A percentile compares a stretch with the other conserved stretches of the same genome.
Conservation (phyloP, 768 basidiomycete species). For the Calocybe cyanea region DNA sequence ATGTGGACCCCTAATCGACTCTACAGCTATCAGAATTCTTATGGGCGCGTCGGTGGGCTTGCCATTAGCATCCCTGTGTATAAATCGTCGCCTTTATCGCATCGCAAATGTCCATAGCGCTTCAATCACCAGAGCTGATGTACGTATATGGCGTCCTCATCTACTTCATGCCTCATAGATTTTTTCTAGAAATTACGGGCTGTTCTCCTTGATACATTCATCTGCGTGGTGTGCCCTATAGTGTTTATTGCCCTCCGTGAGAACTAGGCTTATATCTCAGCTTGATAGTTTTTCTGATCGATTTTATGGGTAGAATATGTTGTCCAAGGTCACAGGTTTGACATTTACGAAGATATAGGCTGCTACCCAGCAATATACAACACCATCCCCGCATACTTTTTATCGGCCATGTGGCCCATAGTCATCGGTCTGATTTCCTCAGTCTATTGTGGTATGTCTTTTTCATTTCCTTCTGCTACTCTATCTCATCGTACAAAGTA, state of each 20-base stretch:
- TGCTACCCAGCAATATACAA: slow-evolving; percentile 50
- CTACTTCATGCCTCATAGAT: neutral
- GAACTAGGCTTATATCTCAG: too few relatives aligned
- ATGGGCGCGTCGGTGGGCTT: slow-evolving; percentile 41
- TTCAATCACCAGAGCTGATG: slow-evolving; percentile 42
- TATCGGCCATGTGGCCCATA: slow-evolving; percentile 38
- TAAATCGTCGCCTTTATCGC: slow-evolving; percentile 57
- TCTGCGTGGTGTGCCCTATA: slow-evolving; percentile 47
- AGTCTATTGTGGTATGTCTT: slow-evolving; percentile 29
- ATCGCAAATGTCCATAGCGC: slow-evolving; percentile 49
- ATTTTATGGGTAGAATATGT: slow-evolving; percentile 38
- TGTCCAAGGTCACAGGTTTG: slow-evolving; percentile 54
- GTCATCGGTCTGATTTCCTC: slow-evolving; percentile 37
- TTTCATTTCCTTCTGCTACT: neutral
- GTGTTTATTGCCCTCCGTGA: slow-evolving; percentile 43
- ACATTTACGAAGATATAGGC: slow-evolving; percentile 57
- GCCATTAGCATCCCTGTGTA: slow-evolving; percentile 51
- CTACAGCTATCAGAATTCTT: slow-evolving; percentile 39
- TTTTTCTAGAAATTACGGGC: slow-evolving; percentile 36
- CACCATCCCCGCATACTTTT: slow-evolving; percentile 38
- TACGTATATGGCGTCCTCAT: slow-evolving; percentile 7
- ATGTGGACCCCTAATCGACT: neutral
- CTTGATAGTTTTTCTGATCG: slow-evolving; percentile 8
- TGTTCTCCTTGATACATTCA: slow-evolving; percentile 44
- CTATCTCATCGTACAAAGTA: slow-evolving; percentile 10